Evolutionary conservation across 345 rosid genomes (phyloP), one percentile per base, ranked within the genome.

Genomic region (Clausena lansium): DNA sequence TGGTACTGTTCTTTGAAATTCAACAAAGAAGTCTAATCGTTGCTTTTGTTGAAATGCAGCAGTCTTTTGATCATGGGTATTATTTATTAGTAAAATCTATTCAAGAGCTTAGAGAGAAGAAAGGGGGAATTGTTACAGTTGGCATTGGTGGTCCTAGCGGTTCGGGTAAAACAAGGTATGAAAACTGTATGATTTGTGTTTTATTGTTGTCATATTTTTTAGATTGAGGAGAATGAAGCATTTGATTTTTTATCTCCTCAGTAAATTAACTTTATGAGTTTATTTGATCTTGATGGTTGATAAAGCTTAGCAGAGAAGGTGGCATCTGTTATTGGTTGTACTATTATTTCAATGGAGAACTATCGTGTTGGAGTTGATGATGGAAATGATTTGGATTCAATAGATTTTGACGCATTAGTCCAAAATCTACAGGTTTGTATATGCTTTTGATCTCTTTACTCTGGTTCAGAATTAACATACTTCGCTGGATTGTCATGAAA

Each of bases 91-190:
- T 97, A 9, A 97, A 94, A 89, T 94, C 98, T 41, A 87, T 97
- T 79, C 99, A 97, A 89, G 99, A 97, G 61, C 97, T 97, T 28
- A 85, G 99, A 82, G 95, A 89, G 93, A 93, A 89, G 83, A 97
- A 97, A 78, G 91, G 88, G 68, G 95, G 98, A 81, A 63, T 87
- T 83, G 98, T 97, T 76, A 90, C 91, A 7, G 98, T 97, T 71
- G 99, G 98, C 79, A 89, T 97, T 47, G 98, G 98, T 77, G 99
- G 99, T 55, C 99, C 99, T 32, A 90, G 98, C 79, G 99, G 99
- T 79, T 97, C 98, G 0, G 99, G 99, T 67, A 97, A 97, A 86
- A 83, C 99, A 3, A 97, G 98, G 99, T 92, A 79, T 65, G 64
- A 15, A 33, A 55, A 59, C 65, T 78, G 68, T 72, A 69, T 14